Base-by-base conservation (phyloP, 768 basidiomycete species). In the Pseudohyphozyma bogoriensis region DNA sequence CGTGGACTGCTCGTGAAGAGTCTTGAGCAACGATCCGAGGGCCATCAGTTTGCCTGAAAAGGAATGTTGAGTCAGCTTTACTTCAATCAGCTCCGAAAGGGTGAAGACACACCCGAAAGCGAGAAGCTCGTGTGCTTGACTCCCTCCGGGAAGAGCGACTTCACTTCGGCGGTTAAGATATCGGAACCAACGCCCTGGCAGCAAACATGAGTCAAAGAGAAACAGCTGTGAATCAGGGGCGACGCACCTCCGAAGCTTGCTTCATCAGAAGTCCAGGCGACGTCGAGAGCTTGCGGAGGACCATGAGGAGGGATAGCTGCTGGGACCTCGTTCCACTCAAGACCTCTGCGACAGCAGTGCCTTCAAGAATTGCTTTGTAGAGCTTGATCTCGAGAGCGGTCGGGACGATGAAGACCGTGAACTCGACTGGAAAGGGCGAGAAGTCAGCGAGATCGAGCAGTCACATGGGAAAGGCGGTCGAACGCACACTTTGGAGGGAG, bases 371-470 rank as follows among this genome's bases (percentile, higher is more conserved):
- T 45, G 79, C 82, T 13, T 78, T 76, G 69, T 91, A 89, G 68
- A 97, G 85, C 16, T 81, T 77, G 9, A 87, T 73, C 68, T 99
- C 93, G 22, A 95, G 75, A n/a, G 74, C 51, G 1, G 90, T 91
- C 0, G 95, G 93, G 8, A 84, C 83, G 33, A 95, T 79, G 72
- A 97, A 97, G n/a, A 97, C 84, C n/a, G 93, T 86, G 71, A 93
- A 96, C 82, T 99, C 95, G 71, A 87, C 93, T 97, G 64, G 11
- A 29, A 22, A n/a, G 42, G 18, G 8, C 56, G 22, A 10, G 28
- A 33, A 16, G 32, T 62, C 29, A 46, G 46, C 42, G 16, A 37
- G 37, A 10, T 37, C 37, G 28, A 6, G 6, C 6, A 8, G 15
- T 44, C 12, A 6, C 44, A 3, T 29, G 28, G 28, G 28, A 31